A percentile compares a stretch with the other conserved stretches of the same genome.
Evolutionary conservation across 352 stramenopile species (phyloP).

Genomic region (Saprolegnia parasitica): DNA sequence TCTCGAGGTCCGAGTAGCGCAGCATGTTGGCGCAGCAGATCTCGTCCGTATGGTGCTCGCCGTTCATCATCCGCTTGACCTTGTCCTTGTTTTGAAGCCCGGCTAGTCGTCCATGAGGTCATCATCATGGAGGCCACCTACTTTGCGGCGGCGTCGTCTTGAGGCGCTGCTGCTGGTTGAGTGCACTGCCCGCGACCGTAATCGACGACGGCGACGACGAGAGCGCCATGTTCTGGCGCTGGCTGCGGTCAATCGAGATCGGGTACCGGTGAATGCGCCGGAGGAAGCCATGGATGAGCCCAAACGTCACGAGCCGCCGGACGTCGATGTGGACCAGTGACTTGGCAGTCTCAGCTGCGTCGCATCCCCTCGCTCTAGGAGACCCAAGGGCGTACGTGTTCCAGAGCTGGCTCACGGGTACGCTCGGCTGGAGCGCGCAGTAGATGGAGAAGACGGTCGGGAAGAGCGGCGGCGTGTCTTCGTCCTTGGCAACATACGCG

Average conservation of each 20-base stretch:
- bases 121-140: not conserved
- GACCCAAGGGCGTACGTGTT: conserved; percentile 56
- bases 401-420: conserved; percentile 80
- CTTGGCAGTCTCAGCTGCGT: no score
- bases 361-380: no score
- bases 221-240: not conserved
- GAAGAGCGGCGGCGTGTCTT: conserved; percentile 51
- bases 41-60: conserved; percentile 76
- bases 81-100: conserved; percentile 44
- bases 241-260: conserved; percentile 34
- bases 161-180: not conserved
- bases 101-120: not conserved
- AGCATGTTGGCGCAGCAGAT: conserved; percentile 73
- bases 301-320: conserved; percentile 82
- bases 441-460: conserved; percentile 82
- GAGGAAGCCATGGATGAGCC: conserved; percentile 81
- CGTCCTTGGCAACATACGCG: conserved; percentile 72
- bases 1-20: conserved; percentile 63
- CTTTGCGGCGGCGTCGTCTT: conserved; percentile 18
- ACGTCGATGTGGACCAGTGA: conserved; percentile 54
- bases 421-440: conserved; percentile 76
- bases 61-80: conserved; percentile 77
- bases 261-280: conserved; percentile 82
- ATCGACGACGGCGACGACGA: conserved; percentile 28
- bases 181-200: not conserved